Base-by-base conservation (phyloP, 73 alveolate genomes). In the Effrenium voratum region DNA sequence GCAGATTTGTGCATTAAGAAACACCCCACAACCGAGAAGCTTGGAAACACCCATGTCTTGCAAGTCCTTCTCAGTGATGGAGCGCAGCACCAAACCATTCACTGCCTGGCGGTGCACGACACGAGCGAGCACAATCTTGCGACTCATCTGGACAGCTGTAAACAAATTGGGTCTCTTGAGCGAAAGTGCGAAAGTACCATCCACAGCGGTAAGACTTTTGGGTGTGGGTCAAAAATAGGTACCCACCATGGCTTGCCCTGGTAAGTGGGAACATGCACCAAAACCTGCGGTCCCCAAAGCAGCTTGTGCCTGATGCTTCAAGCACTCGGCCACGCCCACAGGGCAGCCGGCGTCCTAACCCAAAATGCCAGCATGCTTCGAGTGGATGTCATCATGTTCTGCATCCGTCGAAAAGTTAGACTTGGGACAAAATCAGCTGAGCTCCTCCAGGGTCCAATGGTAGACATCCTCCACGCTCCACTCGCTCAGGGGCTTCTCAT, bases 391-490 rank as follows among this genome's bases (percentile, higher is more conserved):
- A 1, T 24, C 36, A n/a, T 28, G 1, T n/a, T 13, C 79, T 24
- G 40, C 36, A 66, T 24, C 79, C 40, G 41, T 66, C 32, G 77
- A 15, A 22, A n/a, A n/a, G n/a, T n/a, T n/a, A n/a, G n/a, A n/a
- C n/a, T n/a, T n/a, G n/a, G n/a, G n/a, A n/a, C n/a, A n/a, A n/a
- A n/a, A n/a, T n/a, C n/a, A n/a, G n/a, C n/a, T n/a, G 40, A 16
- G 77, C 88, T 32, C 91, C 91, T 82, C 75, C 26, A 82, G 41
- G 16, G 92, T 82, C 92, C 92, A 82, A 36, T 50, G 92, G 34
- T 82, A 82, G 50, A 82, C 92, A 82, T 82, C 92, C 75, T 82
- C 92, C 73, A 82, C 92, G 34, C 92, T 82, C 92, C 92, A 82
- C 28, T 50, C 49, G 72, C 73, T 46, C 75, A 82, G 49, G 19